Percentiles rank a stretch among this genome's conserved stretches.
Evolutionary conservation across 2,329 filamentous ascomycete genomes (phyloP).

Genomic region (Aspergillus intermedius): DNA sequence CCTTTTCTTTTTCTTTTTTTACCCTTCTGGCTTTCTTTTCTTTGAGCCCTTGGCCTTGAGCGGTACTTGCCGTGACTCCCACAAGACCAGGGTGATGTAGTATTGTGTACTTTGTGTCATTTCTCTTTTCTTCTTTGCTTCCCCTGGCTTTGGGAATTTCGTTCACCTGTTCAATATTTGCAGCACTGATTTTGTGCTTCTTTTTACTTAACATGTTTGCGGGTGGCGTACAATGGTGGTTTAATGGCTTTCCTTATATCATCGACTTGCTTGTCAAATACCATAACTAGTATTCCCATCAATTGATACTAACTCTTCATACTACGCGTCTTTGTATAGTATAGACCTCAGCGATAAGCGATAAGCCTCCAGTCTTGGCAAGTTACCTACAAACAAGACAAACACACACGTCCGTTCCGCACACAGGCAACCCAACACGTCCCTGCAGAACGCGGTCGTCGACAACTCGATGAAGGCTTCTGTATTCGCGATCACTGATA

Average conservation of each 20-base stretch:
- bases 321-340: not conserved
- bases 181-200: slow-evolving; percentile 7
- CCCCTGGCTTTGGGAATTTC: slow-evolving; percentile 4
- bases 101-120: slow-evolving; percentile 5
- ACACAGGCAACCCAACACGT: not conserved
- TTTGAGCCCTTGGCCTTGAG: slow-evolving; percentile 3
- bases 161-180: slow-evolving; percentile 15
- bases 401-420: slow-evolving; percentile 11
- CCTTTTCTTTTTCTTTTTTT: slow-evolving; percentile 10
- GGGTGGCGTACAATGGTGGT: slow-evolving; percentile 16
- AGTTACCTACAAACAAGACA: slow-evolving; percentile 19
- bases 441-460: not conserved
- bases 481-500: not conserved
- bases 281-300: not conserved
- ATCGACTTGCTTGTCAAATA: not conserved
- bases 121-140: slow-evolving; percentile 4
- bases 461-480: not conserved
- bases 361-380: slow-evolving; percentile 10
- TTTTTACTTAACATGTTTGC: slow-evolving; percentile 2
- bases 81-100: slow-evolving; percentile 4
- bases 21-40: slow-evolving; percentile 6
- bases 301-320: not conserved
- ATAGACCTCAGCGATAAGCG: not conserved
- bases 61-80: not conserved
- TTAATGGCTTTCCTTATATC: slow-evolving; percentile 3